Evolutionary conservation across 495 filamentous ascomycete genomes (phyloP).

Genomic region (Pyronema domesticum): DNA sequence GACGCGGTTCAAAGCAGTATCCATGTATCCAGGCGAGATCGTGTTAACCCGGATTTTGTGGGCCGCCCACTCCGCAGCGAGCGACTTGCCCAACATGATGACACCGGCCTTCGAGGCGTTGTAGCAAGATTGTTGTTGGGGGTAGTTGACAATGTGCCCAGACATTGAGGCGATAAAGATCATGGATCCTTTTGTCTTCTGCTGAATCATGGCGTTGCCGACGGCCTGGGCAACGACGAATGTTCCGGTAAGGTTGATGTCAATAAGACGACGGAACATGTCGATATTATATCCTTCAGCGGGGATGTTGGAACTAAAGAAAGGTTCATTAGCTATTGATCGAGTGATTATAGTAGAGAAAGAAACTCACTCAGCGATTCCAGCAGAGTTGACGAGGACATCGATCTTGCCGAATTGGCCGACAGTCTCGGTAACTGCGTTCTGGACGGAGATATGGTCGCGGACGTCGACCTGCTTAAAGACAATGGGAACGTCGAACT

Average conservation of each 20-base stretch:
- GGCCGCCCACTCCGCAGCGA: conserved; percentile 66
- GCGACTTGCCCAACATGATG: conserved; percentile 55
- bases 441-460: conserved; percentile 42
- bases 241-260: conserved; percentile 59
- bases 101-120: conserved; percentile 68
- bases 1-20: conserved; percentile 37
- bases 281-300: conserved; percentile 36
- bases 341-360: not conserved
- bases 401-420: conserved; percentile 43
- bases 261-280: conserved; percentile 54
- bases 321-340: not conserved
- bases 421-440: conserved; percentile 33
- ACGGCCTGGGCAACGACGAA: conserved; percentile 50
- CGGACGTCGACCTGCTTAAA: conserved; percentile 68
- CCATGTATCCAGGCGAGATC: conserved; percentile 68
- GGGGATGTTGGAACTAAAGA: conserved; percentile 39
- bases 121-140: conserved; percentile 62
- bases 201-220: conserved; percentile 46
- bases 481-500: conserved; percentile 49
- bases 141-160: conserved; percentile 60
- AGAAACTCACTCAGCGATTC: conserved; percentile 52
- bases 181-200: conserved; percentile 43
- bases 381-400: conserved; percentile 66
- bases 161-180: conserved; percentile 65
- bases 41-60: conserved; percentile 59